A percentile compares a stretch with the other conserved stretches of the same genome.
Conservation (phyloP, 2,329 filamentous ascomycete genomes). For the Phyllosticta paracitricarpa region DNA sequence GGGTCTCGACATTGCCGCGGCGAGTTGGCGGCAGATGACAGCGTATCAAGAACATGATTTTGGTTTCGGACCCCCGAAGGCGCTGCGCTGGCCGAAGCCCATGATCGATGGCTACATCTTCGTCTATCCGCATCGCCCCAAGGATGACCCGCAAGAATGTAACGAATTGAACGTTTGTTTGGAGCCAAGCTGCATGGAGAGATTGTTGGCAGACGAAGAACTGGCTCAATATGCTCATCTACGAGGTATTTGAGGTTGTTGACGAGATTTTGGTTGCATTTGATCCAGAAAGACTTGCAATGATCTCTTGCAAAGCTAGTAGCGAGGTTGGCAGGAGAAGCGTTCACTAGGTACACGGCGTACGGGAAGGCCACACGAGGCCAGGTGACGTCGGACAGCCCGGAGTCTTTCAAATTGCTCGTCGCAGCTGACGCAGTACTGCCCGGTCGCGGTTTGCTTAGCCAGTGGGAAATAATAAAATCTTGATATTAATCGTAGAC, state of each 20-base stretch:
- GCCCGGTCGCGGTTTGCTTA: no score
- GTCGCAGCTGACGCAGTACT: no score
- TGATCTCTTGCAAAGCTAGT: no score
- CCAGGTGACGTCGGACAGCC: no score
- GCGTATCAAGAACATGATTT: slow-evolving; percentile 20
- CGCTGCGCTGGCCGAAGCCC: slow-evolving; percentile 14
- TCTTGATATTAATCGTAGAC: no score
- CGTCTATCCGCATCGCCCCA: slow-evolving; percentile 14
- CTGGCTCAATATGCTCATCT: slow-evolving; percentile 14
- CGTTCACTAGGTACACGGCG: no score
- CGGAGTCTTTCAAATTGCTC: no score
- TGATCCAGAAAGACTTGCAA: no score
- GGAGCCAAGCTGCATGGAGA: slow-evolving; percentile 10
- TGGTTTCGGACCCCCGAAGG: slow-evolving; percentile 19
- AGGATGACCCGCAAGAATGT: slow-evolving; percentile 13
- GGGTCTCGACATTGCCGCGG: slow-evolving; percentile 18
- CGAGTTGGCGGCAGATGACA: slow-evolving; percentile 20
- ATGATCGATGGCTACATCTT: slow-evolving; percentile 15
- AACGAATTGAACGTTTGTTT: slow-evolving; percentile 15
- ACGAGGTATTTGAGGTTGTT: not conserved
- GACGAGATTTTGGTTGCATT: no score
- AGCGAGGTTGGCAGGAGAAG: no score
- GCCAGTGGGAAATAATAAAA: no score
- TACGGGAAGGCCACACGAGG: no score
- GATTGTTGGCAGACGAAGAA: slow-evolving; percentile 14